Evolutionary conservation across 2,329 filamentous ascomycete species (phyloP), one percentile per base, ranked within the genome.

Genomic region (Peltaster fructicola): DNA sequence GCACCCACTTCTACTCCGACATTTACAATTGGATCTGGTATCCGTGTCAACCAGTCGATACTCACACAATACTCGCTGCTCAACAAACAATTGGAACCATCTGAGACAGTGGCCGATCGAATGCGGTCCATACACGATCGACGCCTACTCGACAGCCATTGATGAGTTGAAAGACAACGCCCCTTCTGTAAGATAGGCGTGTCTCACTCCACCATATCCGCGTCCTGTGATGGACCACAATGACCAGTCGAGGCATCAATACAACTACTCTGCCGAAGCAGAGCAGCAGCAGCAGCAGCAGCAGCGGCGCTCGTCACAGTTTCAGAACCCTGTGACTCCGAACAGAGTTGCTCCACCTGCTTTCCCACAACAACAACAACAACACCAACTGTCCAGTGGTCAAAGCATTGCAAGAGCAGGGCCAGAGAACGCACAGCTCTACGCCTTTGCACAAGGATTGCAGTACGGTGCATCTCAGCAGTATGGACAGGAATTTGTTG

Each of bases 381-480:
- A 54, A 16, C 48, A 52, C 32, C 51, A 53, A 32, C 49, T 57
- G 19, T 50, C 50, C n/a, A 50, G 53, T 15, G 47, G 51, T 23
- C 40, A 53, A 25, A 38, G 54, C 16, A 40, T 50, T 14, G 48
- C 38, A 36, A 46, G 50, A 40, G 46, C 47, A 30, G 37, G 37
- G 24, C 45, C 45, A 33, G 45, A 44, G 35, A 37, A 50, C 30
- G 51, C 53, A 32, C 33, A 33, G 20, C 43, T 51, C 37, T 60
- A 59, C 42, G 50, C 48, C 35, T 68, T 71, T 50, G 61, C 58
- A 44, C 65, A 63, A 43, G 48, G 56, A 44, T 63, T 65, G 56
- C 53, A 63, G 50, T 45, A 61, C 38, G 53, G 57, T 59, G 42
- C 53, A 22, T 40, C 44, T 24, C 37, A 41, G 24, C 60, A 71